Evolutionary conservation across 1,139 yeast genomes (phyloP), one percentile per base, ranked within the genome.

Genomic region (Saccharomycopsis crataegensis): DNA sequence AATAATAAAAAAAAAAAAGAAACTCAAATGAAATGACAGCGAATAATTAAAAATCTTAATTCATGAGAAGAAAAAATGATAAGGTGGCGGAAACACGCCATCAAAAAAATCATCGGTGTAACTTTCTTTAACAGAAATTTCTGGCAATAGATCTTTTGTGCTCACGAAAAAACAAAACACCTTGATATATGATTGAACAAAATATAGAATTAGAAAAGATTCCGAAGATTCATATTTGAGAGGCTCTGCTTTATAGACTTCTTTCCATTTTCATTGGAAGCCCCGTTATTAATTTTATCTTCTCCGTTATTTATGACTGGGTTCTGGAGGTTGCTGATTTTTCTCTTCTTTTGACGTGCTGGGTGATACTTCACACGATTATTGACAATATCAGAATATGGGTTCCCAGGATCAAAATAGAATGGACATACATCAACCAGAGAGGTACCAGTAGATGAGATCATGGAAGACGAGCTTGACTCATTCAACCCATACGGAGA

Each of bases 321-420:
- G n/a, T 38, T 38, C 7, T 38, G n/a, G 6, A 38, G 16, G 16
- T n/a, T n/a, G 16, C n/a, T n/a, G 14, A n/a, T 38, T n/a, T 3
- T 38, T 38, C n/a, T 38, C n/a, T 38, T 16, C 42, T n/a, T n/a
- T 16, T 38, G 42, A 38, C 42, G 28, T 36, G 40, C 33, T 22
- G 41, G 50, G 51, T 22, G 14, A 51, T 52, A 43, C 47, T 49
- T 52, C 43, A 51, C 28, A 43, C 58, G 12, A 36, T 53, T 48
- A 44, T 53, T 46, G 31, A 50, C 37, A 33, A 51, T 46, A 49
- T 50, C 48, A 32, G 52, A 40, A 43, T 57, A 43, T 41, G 58
- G 58, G 34, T 55, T 55, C 8, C 46, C 55, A 33, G 55, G 51
- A 34, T 54, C 55, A 41, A 49, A 49, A 45, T 52, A 54, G 44